These are phyloP conservation scores for Scheffersomyces ergatensis DNA, from an alignment of 805 yeast species.

Conservation along the genomic window DNA sequence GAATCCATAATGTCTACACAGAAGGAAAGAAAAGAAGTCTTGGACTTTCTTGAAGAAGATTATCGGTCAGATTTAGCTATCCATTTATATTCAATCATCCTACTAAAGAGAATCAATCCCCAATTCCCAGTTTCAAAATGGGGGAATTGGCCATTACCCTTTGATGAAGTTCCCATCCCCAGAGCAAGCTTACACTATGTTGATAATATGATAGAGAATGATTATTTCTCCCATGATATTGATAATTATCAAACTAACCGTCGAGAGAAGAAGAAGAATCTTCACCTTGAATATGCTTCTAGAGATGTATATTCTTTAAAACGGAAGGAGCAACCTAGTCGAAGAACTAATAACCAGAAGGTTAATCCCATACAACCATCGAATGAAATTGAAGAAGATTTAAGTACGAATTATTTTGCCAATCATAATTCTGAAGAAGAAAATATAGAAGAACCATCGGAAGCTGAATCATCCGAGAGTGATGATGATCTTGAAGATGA, in stretches of 20 bases:
- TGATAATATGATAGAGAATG: constrained; percentile 9
- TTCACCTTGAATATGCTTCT: not conserved
- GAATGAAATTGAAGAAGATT: constrained; percentile 10
- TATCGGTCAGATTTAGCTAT: constrained; percentile 56
- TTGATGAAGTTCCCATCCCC: constrained; percentile 37
- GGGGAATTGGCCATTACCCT: constrained; percentile 60
- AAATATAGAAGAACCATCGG: constrained; percentile 8
- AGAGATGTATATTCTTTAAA: not conserved
- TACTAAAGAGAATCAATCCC: constrained; percentile 39
- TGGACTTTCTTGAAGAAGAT: constrained; percentile 43
- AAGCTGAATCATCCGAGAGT: too few relatives aligned
- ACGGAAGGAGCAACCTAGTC: not conserved
- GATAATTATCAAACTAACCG: constrained; percentile 6
- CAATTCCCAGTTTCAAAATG: constrained; percentile 40
- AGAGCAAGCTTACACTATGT: constrained; percentile 17
- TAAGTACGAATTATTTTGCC: not conserved
- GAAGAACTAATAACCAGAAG: constrained; percentile 1
- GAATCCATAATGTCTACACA: constrained; percentile 3
- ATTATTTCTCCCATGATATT: constrained; percentile 5
- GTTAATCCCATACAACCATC: constrained; percentile 10
- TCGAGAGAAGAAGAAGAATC: not conserved
- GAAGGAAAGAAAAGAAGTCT: constrained; percentile 18
- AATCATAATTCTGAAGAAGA: constrained; percentile 3
- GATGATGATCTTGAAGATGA: constrained; percentile 2
- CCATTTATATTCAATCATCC: constrained; percentile 60